These are phyloP conservation scores for Sanghuangporus baumii DNA, from an alignment of 1,284 basidiomycete species.

Conservation along the genomic window DNA sequence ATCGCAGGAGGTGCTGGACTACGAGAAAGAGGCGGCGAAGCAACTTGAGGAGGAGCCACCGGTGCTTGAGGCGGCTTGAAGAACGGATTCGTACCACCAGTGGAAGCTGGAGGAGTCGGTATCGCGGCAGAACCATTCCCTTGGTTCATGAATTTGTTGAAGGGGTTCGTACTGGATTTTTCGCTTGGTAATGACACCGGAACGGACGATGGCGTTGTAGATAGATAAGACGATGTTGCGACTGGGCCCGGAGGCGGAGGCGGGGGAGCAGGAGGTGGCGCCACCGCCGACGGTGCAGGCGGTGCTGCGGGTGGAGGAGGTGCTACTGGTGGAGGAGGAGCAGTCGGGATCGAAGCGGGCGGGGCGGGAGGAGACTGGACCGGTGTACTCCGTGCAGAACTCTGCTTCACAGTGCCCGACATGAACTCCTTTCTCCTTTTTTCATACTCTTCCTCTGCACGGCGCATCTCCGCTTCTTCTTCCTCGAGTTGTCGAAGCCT, in stretches of 20 bases:
- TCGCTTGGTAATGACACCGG: conserved; percentile 29
- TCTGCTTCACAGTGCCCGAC: conserved; percentile 35
- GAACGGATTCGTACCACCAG: conserved; percentile 56
- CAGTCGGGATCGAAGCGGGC: conserved; percentile 5
- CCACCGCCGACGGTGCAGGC: conserved; percentile 21
- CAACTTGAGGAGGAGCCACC: conserved; percentile 22
- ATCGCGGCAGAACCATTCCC: conserved; percentile 30
- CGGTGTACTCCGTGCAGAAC: conserved; percentile 33
- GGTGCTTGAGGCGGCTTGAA: conserved; percentile 32
- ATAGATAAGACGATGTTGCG: conserved; percentile 28
- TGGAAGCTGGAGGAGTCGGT: conserved; percentile 24
- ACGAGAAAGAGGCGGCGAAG: conserved; percentile 27
- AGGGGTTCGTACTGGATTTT: conserved; percentile 57
- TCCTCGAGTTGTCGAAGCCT: conserved; percentile 63
- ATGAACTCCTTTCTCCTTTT: conserved; percentile 31
- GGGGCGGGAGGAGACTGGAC: conserved; percentile 27
- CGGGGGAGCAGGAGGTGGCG: conserved; percentile 19
- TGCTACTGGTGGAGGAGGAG: not conserved
- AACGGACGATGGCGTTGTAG: conserved; percentile 26
- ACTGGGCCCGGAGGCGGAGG: conserved; percentile 30
- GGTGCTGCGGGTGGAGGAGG: not conserved
- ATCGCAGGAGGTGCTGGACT: conserved; percentile 42
- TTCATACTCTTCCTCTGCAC: conserved; percentile 56
- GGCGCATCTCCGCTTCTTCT: conserved; percentile 63
- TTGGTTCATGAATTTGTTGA: conserved; percentile 58